Conservation (phyloP, 805 yeast species). For the Metschnikowia dekortorum region DNA sequence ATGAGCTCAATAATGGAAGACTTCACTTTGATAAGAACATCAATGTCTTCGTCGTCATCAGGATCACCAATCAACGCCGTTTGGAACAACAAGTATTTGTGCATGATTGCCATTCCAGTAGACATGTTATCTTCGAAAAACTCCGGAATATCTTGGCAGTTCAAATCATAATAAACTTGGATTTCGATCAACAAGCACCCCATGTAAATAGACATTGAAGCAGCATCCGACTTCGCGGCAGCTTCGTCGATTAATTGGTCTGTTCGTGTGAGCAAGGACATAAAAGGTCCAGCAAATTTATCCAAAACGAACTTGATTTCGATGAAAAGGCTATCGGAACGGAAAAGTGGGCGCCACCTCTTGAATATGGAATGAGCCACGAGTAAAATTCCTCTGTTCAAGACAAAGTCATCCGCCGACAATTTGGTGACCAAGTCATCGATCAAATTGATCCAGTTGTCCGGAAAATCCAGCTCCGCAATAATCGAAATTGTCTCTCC, state of each 20-base stretch:
- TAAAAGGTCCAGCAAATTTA: constrained; percentile 76
- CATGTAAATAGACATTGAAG: constrained; percentile 51
- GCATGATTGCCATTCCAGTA: constrained; percentile 73
- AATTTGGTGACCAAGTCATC: constrained; percentile 69
- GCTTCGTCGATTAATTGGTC: constrained; percentile 56
- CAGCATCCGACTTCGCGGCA: constrained; percentile 41
- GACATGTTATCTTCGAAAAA: constrained; percentile 89
- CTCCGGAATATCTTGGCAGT: constrained; percentile 97
- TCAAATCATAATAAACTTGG: constrained; percentile 87
- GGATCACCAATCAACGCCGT: constrained; percentile 52
- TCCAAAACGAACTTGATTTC: constrained; percentile 86
- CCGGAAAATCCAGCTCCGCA: constrained; percentile 96
- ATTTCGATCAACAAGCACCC: constrained; percentile 67
- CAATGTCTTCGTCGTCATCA: constrained; percentile 60
- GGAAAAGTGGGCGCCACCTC: constrained; percentile 92
- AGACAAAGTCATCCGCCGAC: constrained; percentile 58
- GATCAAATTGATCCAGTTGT: constrained; percentile 74
- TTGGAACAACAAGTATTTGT: constrained; percentile 67
- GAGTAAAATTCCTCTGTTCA: constrained; percentile 78
- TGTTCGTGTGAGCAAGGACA: constrained; percentile 60
- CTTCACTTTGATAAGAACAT: constrained; percentile 65
- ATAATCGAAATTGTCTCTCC: constrained; percentile 91
- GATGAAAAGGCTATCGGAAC: constrained; percentile 82
- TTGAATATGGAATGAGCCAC: constrained; percentile 96
- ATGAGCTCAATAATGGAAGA: constrained; percentile 81